These are phyloP conservation scores for Ogataea paradorogensis DNA, from an alignment of 805 yeast species.

Conservation along the genomic window DNA sequence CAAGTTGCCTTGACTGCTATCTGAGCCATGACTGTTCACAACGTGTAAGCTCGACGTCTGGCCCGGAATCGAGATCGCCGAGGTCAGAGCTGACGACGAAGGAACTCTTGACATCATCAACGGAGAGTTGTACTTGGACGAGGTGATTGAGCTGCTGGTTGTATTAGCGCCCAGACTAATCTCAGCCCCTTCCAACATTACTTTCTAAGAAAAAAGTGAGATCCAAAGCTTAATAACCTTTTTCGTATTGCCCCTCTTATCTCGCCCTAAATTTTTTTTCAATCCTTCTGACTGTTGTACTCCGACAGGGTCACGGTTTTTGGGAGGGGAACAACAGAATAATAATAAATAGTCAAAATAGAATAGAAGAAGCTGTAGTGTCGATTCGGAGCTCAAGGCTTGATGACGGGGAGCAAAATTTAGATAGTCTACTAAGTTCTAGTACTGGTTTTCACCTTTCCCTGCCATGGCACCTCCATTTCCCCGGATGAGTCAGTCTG, in stretches of 20 bases:
- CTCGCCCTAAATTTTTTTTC: conserved; percentile 11
- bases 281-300: conserved; percentile 6
- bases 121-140: conserved; percentile 26
- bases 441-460: not conserved
- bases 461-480: conserved; percentile 4
- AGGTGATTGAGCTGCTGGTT: conserved; percentile 20
- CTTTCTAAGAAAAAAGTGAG: conserved; percentile 1
- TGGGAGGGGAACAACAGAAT: conserved; percentile 1
- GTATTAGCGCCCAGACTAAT: conserved; percentile 10
- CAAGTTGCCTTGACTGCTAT: conserved; percentile 5
- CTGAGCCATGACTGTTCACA: conserved; percentile 13
- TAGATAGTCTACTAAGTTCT: too few species aligned
- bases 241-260: conserved; percentile 6
- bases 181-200: conserved; percentile 2
- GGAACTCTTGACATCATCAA: conserved; percentile 20
- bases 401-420: not conserved
- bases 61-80: conserved; percentile 29
- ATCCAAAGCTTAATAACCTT: not conserved
- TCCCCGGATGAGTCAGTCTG: conserved; percentile 10
- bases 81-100: conserved; percentile 24
- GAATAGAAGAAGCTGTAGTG: not conserved
- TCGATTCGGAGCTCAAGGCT: not conserved
- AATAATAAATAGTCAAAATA: not conserved
- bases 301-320: conserved; percentile 12
- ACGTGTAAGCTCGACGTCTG: conserved; percentile 24